Evolutionary conservation across 2,329 filamentous ascomycete species (phyloP).

Genomic region (Fusarium globosum): DNA sequence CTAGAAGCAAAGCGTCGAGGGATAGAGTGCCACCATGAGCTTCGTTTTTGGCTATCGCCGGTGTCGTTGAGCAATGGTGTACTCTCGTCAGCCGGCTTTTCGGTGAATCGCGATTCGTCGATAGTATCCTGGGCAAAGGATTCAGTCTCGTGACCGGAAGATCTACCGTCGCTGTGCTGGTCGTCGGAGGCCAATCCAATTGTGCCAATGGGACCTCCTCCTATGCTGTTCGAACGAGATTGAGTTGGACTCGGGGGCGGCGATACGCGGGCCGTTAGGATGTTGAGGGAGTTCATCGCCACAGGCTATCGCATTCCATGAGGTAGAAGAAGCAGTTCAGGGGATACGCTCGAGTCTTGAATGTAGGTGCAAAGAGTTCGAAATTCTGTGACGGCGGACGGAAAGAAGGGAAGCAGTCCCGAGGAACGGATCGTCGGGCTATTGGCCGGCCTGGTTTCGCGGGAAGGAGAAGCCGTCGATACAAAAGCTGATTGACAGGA

Average conservation of each 20-base stretch:
- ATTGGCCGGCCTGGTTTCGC: conserved; percentile 25
- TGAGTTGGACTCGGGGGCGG: conserved; percentile 66
- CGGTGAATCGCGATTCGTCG: conserved; percentile 52
- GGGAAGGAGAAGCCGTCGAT: conserved; percentile 1
- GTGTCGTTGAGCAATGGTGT: conserved; percentile 66
- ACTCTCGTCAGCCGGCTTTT: conserved; percentile 66
- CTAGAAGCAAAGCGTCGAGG: conserved; percentile 77
- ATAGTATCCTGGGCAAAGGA: conserved; percentile 51
- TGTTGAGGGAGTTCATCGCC: conserved; percentile 97
- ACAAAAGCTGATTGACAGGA: conserved; percentile 19
- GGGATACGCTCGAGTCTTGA: conserved; percentile 7
- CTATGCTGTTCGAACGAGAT: conserved; percentile 71
- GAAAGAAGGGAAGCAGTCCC: conserved; percentile 11
- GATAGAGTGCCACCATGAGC: conserved; percentile 64
- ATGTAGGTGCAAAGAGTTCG: not conserved
- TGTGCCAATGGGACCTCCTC: conserved; percentile 60
- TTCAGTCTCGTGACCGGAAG: conserved; percentile 51
- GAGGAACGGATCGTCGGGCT: conserved; percentile 21
- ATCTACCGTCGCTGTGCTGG: conserved; percentile 44
- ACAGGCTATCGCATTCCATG: conserved; percentile 66
- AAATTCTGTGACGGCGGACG: conserved; percentile 4
- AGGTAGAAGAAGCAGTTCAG: conserved; percentile 41
- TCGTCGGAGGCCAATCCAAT: conserved; percentile 58
- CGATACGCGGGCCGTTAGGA: conserved; percentile 86
- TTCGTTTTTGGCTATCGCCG: conserved; percentile 52